Evolutionary conservation across 139 green algal species (phyloP), one percentile per base, ranked within the genome.

Genomic region (Volvox africanus): DNA sequence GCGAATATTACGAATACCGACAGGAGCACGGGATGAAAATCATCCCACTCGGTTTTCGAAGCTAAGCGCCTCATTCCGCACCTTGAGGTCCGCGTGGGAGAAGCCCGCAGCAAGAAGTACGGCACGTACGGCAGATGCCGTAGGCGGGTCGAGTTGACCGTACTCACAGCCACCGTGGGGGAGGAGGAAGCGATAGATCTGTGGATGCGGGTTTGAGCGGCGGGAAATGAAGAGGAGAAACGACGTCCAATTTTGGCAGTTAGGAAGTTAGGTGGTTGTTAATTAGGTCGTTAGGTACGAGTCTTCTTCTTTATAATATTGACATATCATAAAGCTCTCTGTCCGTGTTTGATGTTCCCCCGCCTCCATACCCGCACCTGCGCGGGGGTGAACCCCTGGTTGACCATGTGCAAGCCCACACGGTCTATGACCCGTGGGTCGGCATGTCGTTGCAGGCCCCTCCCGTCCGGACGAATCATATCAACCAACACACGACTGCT

Each of bases 341-440:
- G n/a, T 55, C 44, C 9, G 44, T 55, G 9, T 55, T 55, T 5
- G 44, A 55, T 55, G 18, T 13, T 14, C 55, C 28, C n/a, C 30
- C 61, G 1, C 30, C 37, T 11, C 81, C n/a, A 61, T 55, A 55
- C 44, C 55, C 37, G 0, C 65, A 88, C 82, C 82, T 89, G 83
- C 26, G 67, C 36, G 0, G 67, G 67, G 36, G 83, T 89, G 83
- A 69, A 89, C 65, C 83, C 83, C 67, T 89, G 83, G 26, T 68
- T 80, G 67, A 55, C 85, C 85, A 89, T 71, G 69, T 89, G 85
- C 37, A 67, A 50, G 2, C 85, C 85, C 68, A 89, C 85, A 2
- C 85, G 85, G 28, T 89, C 85, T 24, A 89, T 65, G 37, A 89
- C 69, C 37, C 85, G 85, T 62, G 85, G 85, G 85, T 89, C 85